phyloP scores from a whole-genome alignment of 352 stramenopile genomes.

The Vaucheria bursata region DNA sequence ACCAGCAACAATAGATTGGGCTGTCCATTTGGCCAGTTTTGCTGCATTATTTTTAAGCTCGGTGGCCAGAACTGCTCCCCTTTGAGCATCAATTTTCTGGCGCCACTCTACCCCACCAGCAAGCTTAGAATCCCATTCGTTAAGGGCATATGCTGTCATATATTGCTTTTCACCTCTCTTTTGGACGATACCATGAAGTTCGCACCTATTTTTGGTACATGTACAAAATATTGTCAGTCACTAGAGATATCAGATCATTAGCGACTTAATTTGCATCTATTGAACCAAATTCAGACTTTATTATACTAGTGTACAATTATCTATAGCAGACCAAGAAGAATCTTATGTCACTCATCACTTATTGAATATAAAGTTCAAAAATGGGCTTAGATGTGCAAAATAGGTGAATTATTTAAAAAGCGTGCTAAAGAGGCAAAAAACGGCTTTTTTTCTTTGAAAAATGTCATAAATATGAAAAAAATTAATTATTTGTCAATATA shows the following conservation, averaged over 20 bases:
- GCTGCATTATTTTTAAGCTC: slow-evolving; percentile 98
- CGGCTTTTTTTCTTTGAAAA: too few species aligned
- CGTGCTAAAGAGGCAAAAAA: too few species aligned
- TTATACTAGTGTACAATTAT: too few species aligned
- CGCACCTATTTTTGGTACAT: slow-evolving; percentile 57
- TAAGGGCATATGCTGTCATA: slow-evolving; percentile 88
- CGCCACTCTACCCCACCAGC: slow-evolving; percentile 64
- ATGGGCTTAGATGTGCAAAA: too few species aligned
- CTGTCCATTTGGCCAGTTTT: slow-evolving; percentile 96
- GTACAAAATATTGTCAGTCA: background rate
- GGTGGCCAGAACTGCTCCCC: slow-evolving; percentile 87
- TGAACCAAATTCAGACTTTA: too few species aligned
- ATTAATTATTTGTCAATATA: too few species aligned
- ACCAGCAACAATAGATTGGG: slow-evolving; percentile 84
- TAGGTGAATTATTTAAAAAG: too few species aligned
- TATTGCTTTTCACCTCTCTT: slow-evolving; percentile 70
- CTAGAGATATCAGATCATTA: background rate
- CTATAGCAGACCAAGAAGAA: too few species aligned
- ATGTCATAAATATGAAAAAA: too few species aligned
- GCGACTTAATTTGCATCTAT: too few species aligned
- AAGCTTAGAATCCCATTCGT: slow-evolving; percentile 88
- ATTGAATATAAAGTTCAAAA: too few species aligned
- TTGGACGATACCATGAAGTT: slow-evolving; percentile 75
- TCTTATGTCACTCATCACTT: too few species aligned
- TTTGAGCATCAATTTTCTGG: slow-evolving; percentile 94